A percentile compares a stretch with the other conserved stretches of the same genome.
phyloP scores from a whole-genome alignment of 768 basidiomycete genomes.

The Auricularia sp. region DNA sequence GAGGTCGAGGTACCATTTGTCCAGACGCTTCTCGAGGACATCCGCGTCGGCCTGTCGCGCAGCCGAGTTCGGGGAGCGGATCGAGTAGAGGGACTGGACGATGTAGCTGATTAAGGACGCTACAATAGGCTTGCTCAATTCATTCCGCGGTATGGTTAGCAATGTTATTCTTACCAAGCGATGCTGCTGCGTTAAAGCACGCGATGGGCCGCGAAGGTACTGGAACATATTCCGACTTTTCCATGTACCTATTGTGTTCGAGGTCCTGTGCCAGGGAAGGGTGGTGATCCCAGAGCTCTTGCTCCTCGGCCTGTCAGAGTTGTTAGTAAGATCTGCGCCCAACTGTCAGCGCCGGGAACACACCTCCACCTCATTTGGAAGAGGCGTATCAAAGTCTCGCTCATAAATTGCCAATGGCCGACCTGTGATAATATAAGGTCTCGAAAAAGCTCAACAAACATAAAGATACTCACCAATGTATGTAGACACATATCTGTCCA shows the following conservation, averaged over 20 bases:
- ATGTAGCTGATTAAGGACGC: conserved; percentile 60
- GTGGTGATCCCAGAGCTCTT: conserved; percentile 44
- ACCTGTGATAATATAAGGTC: conserved; percentile 27
- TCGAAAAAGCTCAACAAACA: not conserved
- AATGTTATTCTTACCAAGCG: conserved; percentile 40
- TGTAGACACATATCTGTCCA: conserved; percentile 62
- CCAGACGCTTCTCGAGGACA: conserved; percentile 53
- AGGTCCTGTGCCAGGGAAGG: conserved; percentile 26
- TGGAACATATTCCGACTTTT: conserved; percentile 26
- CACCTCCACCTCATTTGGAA: conserved; percentile 51
- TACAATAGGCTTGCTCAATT: conserved; percentile 19
- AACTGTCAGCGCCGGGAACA: no score
- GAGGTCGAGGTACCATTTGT: conserved; percentile 65
- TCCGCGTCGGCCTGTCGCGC: conserved; percentile 41
- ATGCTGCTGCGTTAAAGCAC: conserved; percentile 45
- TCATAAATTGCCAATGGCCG: conserved; percentile 62
- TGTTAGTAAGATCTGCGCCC: no score
- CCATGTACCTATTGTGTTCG: conserved; percentile 14
- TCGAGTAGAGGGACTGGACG: conserved; percentile 60
- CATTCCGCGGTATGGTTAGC: not conserved
- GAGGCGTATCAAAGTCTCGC: conserved; percentile 56
- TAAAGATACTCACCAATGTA: conserved; percentile 49
- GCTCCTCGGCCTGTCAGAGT: conserved; percentile 33
- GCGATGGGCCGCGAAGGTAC: conserved; percentile 40
- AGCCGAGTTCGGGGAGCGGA: conserved; percentile 37